phyloP scores from a whole-genome alignment of 2,329 filamentous ascomycete species.

The Diaporthe citri region DNA sequence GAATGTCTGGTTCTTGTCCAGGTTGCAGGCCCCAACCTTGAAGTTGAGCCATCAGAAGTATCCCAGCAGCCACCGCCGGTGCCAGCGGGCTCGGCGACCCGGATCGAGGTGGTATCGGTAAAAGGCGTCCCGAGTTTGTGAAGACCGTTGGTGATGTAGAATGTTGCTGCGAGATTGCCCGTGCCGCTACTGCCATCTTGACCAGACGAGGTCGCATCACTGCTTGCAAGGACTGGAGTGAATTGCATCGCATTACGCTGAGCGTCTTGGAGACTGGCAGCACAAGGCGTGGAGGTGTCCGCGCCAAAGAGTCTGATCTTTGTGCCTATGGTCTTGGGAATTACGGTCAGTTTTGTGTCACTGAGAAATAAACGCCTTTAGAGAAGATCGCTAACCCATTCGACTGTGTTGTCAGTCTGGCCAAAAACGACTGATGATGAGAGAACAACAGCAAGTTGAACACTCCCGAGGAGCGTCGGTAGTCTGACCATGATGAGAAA shows the following conservation, averaged over 20 bases:
- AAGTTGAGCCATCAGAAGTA: background rate
- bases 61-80: constrained; percentile 14
- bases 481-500: background rate
- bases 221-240: constrained; percentile 1
- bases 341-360: background rate
- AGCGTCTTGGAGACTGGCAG: constrained; percentile 1
- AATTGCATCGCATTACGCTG: background rate
- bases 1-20: constrained; percentile 4
- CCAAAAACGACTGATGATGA: background rate
- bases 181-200: background rate
- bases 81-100: background rate
- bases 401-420: constrained; percentile 1
- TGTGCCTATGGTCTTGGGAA: background rate
- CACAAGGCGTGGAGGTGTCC: background rate
- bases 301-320: background rate
- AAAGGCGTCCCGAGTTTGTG: constrained; percentile 1
- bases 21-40: background rate
- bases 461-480: background rate
- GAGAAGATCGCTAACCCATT: constrained; percentile 1
- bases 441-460: background rate
- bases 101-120: background rate
- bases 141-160: background rate
- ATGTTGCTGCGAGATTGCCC: background rate
- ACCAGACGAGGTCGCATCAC: background rate
- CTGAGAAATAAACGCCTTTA: background rate